Percentiles rank a stretch among this genome's conserved stretches.
Evolutionary conservation across 2,329 filamentous ascomycete genomes (phyloP).

Genomic region (Basipetospora chlamydospora): DNA sequence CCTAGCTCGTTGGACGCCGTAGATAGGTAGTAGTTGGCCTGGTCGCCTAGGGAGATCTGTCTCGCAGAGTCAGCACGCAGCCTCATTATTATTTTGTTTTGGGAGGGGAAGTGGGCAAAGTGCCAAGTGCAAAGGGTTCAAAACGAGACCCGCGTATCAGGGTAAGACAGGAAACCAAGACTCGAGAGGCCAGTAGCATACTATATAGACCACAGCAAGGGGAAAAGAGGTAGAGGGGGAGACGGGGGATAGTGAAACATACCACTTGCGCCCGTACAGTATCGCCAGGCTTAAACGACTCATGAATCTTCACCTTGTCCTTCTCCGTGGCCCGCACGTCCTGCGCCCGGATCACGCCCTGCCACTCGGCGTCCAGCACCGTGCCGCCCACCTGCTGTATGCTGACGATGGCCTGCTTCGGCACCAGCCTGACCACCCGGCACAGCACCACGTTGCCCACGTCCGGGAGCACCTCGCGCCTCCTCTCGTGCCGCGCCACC

Average conservation of each 20-base stretch:
- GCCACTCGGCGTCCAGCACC: conserved; percentile 66
- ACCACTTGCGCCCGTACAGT: conserved; percentile 77
- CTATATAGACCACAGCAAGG: no score
- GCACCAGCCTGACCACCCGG: conserved; percentile 71
- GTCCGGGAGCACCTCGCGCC: conserved; percentile 63
- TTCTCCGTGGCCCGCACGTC: conserved; percentile 93
- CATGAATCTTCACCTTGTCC: conserved; percentile 80
- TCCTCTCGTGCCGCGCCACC: conserved; percentile 32
- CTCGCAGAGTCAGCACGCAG: background rate
- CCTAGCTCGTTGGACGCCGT: conserved; percentile 85
- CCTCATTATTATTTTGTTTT: no score
- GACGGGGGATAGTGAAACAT: no score
- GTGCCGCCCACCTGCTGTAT: conserved; percentile 70
- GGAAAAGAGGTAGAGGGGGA: no score
- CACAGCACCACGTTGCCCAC: conserved; percentile 72
- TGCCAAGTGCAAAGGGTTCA: no score
- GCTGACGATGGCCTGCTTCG: conserved; percentile 69
- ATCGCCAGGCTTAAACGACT: conserved; percentile 86
- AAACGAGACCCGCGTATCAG: no score
- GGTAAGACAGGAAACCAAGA: no score
- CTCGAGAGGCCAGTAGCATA: no score
- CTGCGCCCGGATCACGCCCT: conserved; percentile 72
- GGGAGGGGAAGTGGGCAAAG: no score
- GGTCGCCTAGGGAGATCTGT: conserved; percentile 78
- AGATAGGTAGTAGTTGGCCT: conserved; percentile 87